Conservation (phyloP, 768 basidiomycete species). For the Serpula lacrymans region DNA sequence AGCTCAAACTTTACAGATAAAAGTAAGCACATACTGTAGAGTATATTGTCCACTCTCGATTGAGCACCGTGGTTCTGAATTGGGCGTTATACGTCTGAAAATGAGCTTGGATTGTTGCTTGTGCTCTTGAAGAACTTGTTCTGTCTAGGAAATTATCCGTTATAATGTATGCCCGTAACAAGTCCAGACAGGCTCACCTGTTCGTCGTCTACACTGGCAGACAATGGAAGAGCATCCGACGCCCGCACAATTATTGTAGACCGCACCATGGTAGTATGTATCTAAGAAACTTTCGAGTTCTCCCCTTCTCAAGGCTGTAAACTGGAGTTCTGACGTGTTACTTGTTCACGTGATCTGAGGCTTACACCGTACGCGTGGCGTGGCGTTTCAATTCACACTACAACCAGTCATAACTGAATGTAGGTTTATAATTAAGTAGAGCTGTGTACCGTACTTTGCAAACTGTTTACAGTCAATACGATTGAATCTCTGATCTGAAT, state of each 20-base stretch:
- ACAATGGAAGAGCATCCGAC: conserved; percentile 84
- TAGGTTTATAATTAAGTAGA: too few species aligned
- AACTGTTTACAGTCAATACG: too few species aligned
- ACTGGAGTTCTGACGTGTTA: neutral
- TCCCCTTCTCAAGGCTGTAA: too few species aligned
- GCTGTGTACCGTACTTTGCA: too few species aligned
- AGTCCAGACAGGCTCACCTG: conserved; percentile 50
- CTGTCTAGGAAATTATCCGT: conserved; percentile 57
- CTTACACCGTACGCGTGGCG: too few species aligned
- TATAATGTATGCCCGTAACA: neutral
- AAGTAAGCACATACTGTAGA: conserved; percentile 70
- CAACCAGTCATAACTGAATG: too few species aligned
- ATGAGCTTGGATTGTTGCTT: conserved; percentile 98
- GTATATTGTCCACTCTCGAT: conserved; percentile 95
- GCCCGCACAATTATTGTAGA: conserved; percentile 86
- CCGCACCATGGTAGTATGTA: conserved; percentile 60
- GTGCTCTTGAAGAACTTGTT: conserved; percentile 91
- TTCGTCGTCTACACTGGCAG: conserved; percentile 97
- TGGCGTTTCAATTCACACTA: too few species aligned
- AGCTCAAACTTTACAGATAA: conserved; percentile 8
- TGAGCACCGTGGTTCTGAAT: conserved; percentile 93
- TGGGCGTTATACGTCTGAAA: conserved; percentile 89
- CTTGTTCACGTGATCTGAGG: conserved; percentile 8
- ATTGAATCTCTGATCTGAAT: too few species aligned
- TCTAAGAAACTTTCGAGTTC: neutral